Evolutionary conservation across 148 eudicot genomes (phyloP), one percentile per base, ranked within the genome.

Genomic region (Amaranthus hypochondriacus): DNA sequence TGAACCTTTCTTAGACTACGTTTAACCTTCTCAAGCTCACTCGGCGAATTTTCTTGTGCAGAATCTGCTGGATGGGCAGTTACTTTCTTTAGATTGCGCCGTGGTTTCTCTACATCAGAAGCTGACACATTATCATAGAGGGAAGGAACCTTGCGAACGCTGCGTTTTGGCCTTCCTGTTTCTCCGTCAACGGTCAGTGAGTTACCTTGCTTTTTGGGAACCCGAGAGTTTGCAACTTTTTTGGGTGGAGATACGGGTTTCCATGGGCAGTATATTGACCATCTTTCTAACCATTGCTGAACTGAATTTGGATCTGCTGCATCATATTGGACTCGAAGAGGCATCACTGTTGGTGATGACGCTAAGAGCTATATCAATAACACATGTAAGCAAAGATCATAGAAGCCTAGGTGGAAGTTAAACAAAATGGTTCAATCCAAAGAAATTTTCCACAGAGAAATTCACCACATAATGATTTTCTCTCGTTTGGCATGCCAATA

Each of bases 291-390:
- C 90, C 90, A 87, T 72, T 44, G 74, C 65, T 65, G 75, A 53
- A 76, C 79, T 9, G 90, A 87, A 76, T 85, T 85, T 50, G 90
- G 82, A 53, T 87, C 84, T 14, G 80, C 51, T 5, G 75, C 72
- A 53, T 83, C 87, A 78, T 87, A 87, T 72, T 85, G 90, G 79
- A 85, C 83, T 75, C 79, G 82, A 62, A 87, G 81, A 72, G 90
- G 80, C 78, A 80, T 80, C 53, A 79, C 81, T n/a, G 71, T 74
- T 48, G 88, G 83, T 71, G 78, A 80, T 76, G 90, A 81, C 68
- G 87, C 85, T 72, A 87, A 82, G 74, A 87, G 87, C 90, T 87
- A 50, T 67, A 49, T 64, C 7, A 56, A 9, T 69, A 65, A 62
- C 10, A 61, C 14, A 52, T 21, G 72, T 70, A 74, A 61, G 15